These are phyloP conservation scores for Solanum etuberosum DNA, from an alignment of 257 asterid species.

Conservation along the genomic window DNA sequence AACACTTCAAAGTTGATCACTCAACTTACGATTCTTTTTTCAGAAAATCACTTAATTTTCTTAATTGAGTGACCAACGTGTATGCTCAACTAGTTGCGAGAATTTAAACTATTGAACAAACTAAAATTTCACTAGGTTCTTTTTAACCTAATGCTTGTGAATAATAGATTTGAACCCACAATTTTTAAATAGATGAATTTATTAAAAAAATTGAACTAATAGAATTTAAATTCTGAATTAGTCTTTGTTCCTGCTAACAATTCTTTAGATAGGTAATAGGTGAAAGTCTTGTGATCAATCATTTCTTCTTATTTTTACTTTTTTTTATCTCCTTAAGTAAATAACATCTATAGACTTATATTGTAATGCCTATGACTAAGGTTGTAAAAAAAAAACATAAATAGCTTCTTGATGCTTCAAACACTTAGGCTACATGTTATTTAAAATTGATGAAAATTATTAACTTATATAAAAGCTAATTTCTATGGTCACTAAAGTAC, in stretches of 20 bases:
- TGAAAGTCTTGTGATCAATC: neutral
- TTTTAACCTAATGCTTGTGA: neutral
- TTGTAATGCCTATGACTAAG: neutral
- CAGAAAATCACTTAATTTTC: no score
- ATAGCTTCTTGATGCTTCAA: neutral
- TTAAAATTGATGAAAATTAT: neutral
- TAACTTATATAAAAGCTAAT: neutral
- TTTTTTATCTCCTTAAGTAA: neutral
- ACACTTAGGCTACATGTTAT: neutral
- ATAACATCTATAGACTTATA: neutral
- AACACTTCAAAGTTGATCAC: no score
- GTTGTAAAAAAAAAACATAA: neutral
- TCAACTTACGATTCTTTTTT: no score
- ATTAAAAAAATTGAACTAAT: neutral
- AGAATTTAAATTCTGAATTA: neutral
- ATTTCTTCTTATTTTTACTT: neutral
- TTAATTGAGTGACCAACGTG: no score
- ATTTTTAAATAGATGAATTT: no score
- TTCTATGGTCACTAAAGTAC: slow-evolving; percentile 18
- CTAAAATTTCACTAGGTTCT: no score
- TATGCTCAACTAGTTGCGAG: no score
- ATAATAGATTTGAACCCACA: neutral
- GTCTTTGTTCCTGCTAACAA: fast-evolving
- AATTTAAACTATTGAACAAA: neutral
- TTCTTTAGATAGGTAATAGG: neutral